phyloP scores from a whole-genome alignment of 2,329 filamentous ascomycete species.

The Aspergillus pseudotamarii region DNA sequence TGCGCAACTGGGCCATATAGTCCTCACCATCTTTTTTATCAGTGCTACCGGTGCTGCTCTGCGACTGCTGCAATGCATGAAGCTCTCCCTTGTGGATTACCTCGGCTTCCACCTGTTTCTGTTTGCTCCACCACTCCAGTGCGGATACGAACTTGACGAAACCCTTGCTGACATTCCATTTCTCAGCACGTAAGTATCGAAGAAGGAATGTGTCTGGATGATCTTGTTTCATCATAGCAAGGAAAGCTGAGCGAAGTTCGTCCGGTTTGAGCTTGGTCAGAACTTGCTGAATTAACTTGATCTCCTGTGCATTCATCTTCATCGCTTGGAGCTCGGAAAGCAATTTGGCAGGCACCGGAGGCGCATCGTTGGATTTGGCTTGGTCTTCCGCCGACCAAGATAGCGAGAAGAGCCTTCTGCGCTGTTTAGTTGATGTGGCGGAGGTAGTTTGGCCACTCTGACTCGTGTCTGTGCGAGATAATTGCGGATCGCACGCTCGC shows the following conservation, averaged over 20 bases:
- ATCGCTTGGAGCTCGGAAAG: slow-evolving; percentile 21
- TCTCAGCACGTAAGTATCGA: slow-evolving; percentile 78
- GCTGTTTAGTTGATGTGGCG: slow-evolving; percentile 31
- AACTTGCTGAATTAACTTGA: slow-evolving; percentile 78
- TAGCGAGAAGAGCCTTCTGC: slow-evolving; percentile 40
- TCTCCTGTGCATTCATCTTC: slow-evolving; percentile 48
- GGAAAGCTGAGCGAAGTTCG: slow-evolving; percentile 75
- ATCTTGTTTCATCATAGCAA: slow-evolving; percentile 90
- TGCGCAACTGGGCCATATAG: slow-evolving; percentile 77
- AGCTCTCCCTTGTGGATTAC: slow-evolving; percentile 76
- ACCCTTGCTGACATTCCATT: slow-evolving; percentile 91
- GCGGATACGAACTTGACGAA: slow-evolving; percentile 89
- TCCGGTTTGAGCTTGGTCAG: slow-evolving; percentile 74
- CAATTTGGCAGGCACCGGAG: slow-evolving; percentile 26
- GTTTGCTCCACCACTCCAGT: slow-evolving; percentile 80
- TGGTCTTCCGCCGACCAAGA: slow-evolving; percentile 38
- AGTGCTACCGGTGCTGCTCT: slow-evolving; percentile 55
- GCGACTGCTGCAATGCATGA: slow-evolving; percentile 60
- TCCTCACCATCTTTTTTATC: slow-evolving; percentile 70
- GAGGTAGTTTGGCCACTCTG: slow-evolving; percentile 14
- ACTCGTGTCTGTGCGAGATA: slow-evolving; percentile 53
- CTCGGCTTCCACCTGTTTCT: slow-evolving; percentile 84
- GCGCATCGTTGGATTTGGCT: slow-evolving; percentile 64
- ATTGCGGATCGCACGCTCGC: slow-evolving; percentile 67
- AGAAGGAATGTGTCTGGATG: slow-evolving; percentile 82